A percentile compares a stretch with the other conserved stretches of the same genome.
Conservation (phyloP, 805 yeast genomes). For the Pichia kluyveri region DNA sequence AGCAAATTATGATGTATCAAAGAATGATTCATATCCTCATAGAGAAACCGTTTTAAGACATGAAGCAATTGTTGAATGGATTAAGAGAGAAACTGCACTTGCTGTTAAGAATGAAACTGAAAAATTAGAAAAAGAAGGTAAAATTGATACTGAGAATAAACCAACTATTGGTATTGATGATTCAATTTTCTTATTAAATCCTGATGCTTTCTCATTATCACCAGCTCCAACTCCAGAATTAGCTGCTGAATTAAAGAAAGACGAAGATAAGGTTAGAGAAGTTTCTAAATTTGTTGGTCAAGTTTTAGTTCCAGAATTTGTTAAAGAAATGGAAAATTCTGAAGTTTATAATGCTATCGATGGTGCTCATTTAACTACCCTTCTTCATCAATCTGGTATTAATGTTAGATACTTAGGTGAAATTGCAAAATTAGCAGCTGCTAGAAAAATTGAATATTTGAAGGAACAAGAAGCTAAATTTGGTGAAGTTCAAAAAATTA, state of each 20-base stretch:
- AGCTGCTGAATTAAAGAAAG: slow-evolving; percentile 32
- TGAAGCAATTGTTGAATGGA: slow-evolving; percentile 90
- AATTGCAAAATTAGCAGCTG: slow-evolving; percentile 30
- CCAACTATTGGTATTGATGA: slow-evolving; percentile 46
- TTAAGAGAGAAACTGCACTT: slow-evolving; percentile 56
- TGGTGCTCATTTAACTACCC: slow-evolving; percentile 62
- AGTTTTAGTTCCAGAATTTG: slow-evolving; percentile 52
- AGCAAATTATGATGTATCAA: slow-evolving; percentile 34
- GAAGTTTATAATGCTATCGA: slow-evolving; percentile 60
- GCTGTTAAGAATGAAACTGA: slow-evolving; percentile 43
- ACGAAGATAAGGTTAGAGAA: slow-evolving; percentile 57
- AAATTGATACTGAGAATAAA: slow-evolving; percentile 28
- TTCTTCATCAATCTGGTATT: slow-evolving; percentile 75
- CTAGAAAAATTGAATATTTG: slow-evolving; percentile 16
- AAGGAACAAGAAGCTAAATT: slow-evolving; percentile 14
- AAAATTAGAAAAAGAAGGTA: slow-evolving; percentile 25
- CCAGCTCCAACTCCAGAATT: slow-evolving; percentile 30
- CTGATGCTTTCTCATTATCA: slow-evolving; percentile 59
- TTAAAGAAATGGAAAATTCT: slow-evolving; percentile 45
- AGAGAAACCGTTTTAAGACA: slow-evolving; percentile 68
- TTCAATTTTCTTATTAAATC: slow-evolving; percentile 55
- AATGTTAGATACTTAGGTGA: slow-evolving; percentile 81
- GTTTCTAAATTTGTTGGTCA: slow-evolving; percentile 55
- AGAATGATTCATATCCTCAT: slow-evolving; percentile 67
- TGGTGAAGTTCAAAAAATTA: slow-evolving; percentile 26